Conservation (phyloP, 2,329 filamentous ascomycete species). For the Cercospora sesami region DNA sequence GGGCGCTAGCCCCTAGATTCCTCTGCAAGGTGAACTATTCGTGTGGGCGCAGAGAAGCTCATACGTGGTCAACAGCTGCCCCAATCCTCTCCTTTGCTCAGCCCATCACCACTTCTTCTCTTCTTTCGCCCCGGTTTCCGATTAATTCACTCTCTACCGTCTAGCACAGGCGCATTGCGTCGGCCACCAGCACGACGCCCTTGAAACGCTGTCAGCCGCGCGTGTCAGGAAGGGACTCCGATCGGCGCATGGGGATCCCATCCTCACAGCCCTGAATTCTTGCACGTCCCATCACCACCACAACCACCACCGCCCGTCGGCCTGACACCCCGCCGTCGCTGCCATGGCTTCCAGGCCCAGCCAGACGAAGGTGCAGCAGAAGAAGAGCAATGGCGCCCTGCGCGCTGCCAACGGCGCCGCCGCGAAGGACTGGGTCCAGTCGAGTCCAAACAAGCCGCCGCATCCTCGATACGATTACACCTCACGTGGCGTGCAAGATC, state of each 20-base stretch:
- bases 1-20: background rate
- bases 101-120: conserved; percentile 2
- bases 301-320: background rate
- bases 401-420: conserved; percentile 22
- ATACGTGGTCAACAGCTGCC: conserved; percentile 1
- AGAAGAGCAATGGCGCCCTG: conserved; percentile 17
- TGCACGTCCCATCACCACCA: background rate
- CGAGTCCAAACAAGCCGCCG: conserved; percentile 39
- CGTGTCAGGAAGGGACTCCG: background rate
- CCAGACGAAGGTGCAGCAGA: conserved; percentile 21
- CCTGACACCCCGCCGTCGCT: background rate
- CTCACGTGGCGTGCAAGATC: conserved; percentile 78
- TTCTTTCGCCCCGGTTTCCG: background rate
- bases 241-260: conserved; percentile 7
- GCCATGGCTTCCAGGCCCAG: conserved; percentile 28
- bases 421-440: conserved; percentile 27
- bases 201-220: background rate
- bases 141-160: background rate
- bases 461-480: conserved; percentile 59
- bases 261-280: background rate
- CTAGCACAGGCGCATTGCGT: background rate
- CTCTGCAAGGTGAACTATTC: background rate
- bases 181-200: conserved; percentile 6
- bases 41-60: background rate
- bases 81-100: conserved; percentile 1